Evolutionary conservation across 352 stramenopile species (phyloP).

Genomic region (Pythium rhizo-oryzae): DNA sequence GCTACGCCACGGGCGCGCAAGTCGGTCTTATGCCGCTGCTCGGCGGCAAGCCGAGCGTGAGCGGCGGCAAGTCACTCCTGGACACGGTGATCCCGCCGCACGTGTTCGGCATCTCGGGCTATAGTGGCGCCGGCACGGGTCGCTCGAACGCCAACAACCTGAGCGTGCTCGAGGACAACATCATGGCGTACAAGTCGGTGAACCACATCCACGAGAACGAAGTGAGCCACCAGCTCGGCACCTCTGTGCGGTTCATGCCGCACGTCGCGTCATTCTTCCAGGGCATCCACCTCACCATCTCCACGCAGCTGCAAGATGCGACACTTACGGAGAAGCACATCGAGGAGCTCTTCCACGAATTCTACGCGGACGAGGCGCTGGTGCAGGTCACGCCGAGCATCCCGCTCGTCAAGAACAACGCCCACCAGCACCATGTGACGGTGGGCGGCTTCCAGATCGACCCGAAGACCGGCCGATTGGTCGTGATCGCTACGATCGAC

Average conservation of each 20-base stretch:
- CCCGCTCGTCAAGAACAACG: constrained; percentile 80
- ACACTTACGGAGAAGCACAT: constrained; percentile 71
- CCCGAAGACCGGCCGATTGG: constrained; percentile 78
- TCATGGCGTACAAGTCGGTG: constrained; percentile 91
- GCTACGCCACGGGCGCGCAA: constrained; percentile 86
- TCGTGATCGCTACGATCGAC: constrained; percentile 91
- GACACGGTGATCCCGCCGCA: constrained; percentile 70
- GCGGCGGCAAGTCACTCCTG: constrained; percentile 42
- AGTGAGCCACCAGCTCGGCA: constrained; percentile 82
- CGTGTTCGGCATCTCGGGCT: constrained; percentile 89
- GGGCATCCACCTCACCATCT: constrained; percentile 93
- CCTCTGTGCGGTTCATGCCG: constrained; percentile 91
- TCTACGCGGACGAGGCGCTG: constrained; percentile 85
- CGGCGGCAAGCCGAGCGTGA: constrained; percentile 59
- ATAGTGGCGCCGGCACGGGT: constrained; percentile 85
- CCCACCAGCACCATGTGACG: constrained; percentile 71
- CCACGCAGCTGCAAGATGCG: constrained; percentile 70
- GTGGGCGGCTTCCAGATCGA: constrained; percentile 91
- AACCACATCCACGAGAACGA: constrained; percentile 91
- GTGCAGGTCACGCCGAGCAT: constrained; percentile 77
- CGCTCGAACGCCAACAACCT: constrained; percentile 85
- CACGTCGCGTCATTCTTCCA: constrained; percentile 94
- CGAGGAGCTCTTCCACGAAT: constrained; percentile 75
- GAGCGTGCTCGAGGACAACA: constrained; percentile 80
- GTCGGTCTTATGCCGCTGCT: constrained; percentile 80